These are phyloP conservation scores for Gossypium schwendimanii DNA, from an alignment of 441 rosid genomes.

Conservation along the genomic window DNA sequence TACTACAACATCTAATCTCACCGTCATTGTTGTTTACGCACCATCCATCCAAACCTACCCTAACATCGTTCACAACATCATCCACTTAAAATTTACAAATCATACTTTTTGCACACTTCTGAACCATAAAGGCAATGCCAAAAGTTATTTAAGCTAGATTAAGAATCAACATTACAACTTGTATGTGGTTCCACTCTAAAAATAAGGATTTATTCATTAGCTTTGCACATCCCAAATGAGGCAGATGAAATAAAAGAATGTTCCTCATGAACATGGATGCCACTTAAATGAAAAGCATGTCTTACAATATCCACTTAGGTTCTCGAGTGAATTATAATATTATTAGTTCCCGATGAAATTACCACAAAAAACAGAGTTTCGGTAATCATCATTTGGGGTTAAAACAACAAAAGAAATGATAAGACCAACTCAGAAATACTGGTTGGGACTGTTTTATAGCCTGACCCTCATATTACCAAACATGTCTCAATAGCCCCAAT, in stretches of 20 bases:
- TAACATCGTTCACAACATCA: no score
- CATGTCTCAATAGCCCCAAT: conserved; percentile 69
- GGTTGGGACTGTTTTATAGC: background rate
- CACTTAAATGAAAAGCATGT: background rate
- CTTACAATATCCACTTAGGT: background rate
- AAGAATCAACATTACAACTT: background rate
- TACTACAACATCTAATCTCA: no score
- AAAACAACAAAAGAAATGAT: conserved; percentile 3
- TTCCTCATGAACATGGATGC: background rate
- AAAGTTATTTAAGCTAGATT: no score
- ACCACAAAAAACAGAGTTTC: background rate
- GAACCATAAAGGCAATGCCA: no score
- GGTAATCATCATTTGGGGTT: conserved; percentile 16
- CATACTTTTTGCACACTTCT: no score
- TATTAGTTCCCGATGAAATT: conserved; percentile 1
- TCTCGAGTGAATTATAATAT: background rate
- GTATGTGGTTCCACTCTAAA: background rate
- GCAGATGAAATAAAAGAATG: background rate
- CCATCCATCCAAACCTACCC: rapidly evolving
- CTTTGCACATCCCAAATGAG: background rate
- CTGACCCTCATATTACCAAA: conserved; percentile 8
- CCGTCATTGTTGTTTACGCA: no score
- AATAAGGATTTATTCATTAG: background rate
- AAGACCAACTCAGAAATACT: conserved; percentile 6
- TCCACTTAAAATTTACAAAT: no score